Conservation (phyloP, 108 stramenopile species). For the Schizochytrium sp. region DNA sequence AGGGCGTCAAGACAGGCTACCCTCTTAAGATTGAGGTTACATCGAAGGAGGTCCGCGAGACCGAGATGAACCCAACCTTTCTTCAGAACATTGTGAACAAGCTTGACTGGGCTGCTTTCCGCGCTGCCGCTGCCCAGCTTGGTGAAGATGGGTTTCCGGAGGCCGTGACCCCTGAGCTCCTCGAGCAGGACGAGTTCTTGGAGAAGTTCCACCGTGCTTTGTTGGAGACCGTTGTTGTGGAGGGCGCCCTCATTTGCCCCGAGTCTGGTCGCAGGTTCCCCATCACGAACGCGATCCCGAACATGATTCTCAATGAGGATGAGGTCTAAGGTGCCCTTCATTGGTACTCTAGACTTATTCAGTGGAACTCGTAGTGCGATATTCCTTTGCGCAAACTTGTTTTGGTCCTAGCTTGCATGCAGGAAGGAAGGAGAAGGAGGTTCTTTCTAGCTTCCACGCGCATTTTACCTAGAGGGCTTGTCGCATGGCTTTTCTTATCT, state of each 20-base stretch:
- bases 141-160: slow-evolving; percentile 62
- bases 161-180: slow-evolving; percentile 2
- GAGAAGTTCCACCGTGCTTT: slow-evolving; percentile 63
- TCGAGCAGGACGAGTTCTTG: slow-evolving; percentile 63
- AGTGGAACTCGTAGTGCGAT: too few species aligned
- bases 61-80: slow-evolving; percentile 51
- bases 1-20: slow-evolving; percentile 35
- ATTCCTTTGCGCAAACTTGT: too few species aligned
- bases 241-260: slow-evolving; percentile 88
- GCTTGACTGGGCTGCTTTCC: slow-evolving; percentile 59
- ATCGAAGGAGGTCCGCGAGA: not conserved
- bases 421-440: too few species aligned
- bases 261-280: slow-evolving; percentile 90
- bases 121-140: slow-evolving; percentile 46
- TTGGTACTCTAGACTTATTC: too few species aligned
- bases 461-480: too few species aligned
- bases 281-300: slow-evolving; percentile 92
- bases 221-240: slow-evolving; percentile 85
- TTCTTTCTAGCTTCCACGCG: too few species aligned
- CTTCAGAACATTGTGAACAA: not conserved
- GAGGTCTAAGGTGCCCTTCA: slow-evolving; percentile 79
- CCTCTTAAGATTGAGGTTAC: slow-evolving; percentile 58
- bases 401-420: too few species aligned
- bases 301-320: slow-evolving; percentile 98
- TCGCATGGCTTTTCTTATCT: too few species aligned